Conservation (phyloP, 306 rosid genomes). For the Canavalia gladiata region DNA sequence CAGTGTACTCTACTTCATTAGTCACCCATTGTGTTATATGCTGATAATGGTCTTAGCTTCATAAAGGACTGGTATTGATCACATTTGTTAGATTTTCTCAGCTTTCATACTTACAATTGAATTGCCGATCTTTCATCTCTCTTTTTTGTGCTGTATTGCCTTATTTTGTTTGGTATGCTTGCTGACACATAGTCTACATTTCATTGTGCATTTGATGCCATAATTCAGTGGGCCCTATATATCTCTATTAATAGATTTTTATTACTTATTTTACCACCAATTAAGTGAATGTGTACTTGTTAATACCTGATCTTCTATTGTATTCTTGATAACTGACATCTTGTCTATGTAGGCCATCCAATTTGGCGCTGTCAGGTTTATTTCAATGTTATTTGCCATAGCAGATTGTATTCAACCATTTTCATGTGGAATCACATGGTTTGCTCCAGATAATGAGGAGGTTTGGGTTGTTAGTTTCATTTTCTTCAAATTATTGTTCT, state of each 20-base stretch:
- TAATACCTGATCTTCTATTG: conserved; percentile 42
- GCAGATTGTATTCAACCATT: conserved; percentile 71
- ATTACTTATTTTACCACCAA: conserved; percentile 4
- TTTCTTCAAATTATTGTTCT: conserved; percentile 34
- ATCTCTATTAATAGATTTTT: conserved; percentile 34
- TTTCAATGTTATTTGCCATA: conserved; percentile 70
- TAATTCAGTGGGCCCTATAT: conserved; percentile 3
- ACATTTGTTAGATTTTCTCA: conserved; percentile 14
- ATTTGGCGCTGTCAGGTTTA: conserved; percentile 79
- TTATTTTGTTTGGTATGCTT: conserved; percentile 16
- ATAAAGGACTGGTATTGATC: not conserved
- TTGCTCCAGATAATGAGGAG: conserved; percentile 78
- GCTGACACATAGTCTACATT: conserved; percentile 9
- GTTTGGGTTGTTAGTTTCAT: conserved; percentile 53
- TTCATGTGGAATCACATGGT: conserved; percentile 69
- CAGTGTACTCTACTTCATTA: not conserved
- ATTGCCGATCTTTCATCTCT: conserved; percentile 19
- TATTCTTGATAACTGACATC: conserved; percentile 35
- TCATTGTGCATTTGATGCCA: conserved; percentile 34
- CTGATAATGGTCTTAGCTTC: conserved; percentile 23
- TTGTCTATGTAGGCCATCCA: conserved; percentile 73
- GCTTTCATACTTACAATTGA: conserved; percentile 23
- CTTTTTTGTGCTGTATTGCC: conserved; percentile 30
- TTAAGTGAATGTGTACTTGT: conserved; percentile 25
- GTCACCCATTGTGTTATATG: conserved; percentile 26